phyloP scores from a whole-genome alignment of 2,329 filamentous ascomycete genomes.

The Neospermospora avenae region DNA sequence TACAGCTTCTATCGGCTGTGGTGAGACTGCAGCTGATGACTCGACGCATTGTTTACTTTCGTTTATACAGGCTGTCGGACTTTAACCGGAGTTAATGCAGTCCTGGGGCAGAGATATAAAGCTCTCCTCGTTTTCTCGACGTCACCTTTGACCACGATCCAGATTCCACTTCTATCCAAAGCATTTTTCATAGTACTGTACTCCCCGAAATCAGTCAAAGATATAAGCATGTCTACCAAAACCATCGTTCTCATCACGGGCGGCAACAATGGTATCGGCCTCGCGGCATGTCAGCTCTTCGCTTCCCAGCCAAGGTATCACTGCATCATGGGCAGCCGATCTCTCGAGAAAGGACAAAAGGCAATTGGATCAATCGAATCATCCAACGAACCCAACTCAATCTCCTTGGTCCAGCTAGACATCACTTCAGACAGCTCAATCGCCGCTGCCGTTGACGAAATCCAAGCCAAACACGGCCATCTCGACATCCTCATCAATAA shows the following conservation, averaged over 20 bases:
- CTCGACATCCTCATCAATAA: conserved; percentile 1
- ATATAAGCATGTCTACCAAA: neutral
- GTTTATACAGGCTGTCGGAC: too few species aligned
- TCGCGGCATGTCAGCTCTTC: neutral
- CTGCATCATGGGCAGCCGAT: neutral
- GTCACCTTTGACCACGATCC: too few species aligned
- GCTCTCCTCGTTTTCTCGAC: too few species aligned
- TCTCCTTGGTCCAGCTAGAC: neutral
- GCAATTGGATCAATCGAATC: neutral
- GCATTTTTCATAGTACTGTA: too few species aligned
- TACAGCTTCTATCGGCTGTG: too few species aligned
- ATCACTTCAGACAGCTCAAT: neutral
- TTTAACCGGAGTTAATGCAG: too few species aligned
- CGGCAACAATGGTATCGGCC: neutral
- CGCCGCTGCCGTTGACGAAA: neutral
- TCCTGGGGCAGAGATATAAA: too few species aligned
- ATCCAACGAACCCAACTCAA: neutral
- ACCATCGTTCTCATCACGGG: neutral
- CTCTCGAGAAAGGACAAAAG: neutral
- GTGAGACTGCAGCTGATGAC: too few species aligned
- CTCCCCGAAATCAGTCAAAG: too few species aligned
- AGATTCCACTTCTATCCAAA: too few species aligned
- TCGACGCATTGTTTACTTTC: too few species aligned
- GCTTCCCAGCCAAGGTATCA: neutral
- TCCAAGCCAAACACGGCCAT: neutral